phyloP scores from a whole-genome alignment of 1,284 basidiomycete species.

The Kwoniella shivajii region DNA sequence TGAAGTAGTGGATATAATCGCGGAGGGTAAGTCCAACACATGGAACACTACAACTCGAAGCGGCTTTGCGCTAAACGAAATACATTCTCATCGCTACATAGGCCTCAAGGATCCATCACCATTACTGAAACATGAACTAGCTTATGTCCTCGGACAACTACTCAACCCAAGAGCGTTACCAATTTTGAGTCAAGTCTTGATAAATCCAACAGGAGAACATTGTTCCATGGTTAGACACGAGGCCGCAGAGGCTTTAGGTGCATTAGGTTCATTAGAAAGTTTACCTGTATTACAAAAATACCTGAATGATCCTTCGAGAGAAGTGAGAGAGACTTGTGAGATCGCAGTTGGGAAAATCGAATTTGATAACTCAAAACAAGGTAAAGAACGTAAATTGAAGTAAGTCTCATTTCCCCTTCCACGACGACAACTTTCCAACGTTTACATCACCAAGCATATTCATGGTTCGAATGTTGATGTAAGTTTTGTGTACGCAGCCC shows the following conservation, averaged over 20 bases:
- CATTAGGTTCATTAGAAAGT: slow-evolving; percentile 73
- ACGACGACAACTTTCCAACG: no score
- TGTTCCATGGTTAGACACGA: slow-evolving; percentile 96
- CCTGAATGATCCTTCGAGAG: slow-evolving; percentile 70
- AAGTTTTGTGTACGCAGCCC: slow-evolving; percentile 51
- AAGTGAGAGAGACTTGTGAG: slow-evolving; percentile 95
- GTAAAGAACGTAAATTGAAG: slow-evolving; percentile 47
- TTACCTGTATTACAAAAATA: slow-evolving; percentile 74
- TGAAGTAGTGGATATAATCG: slow-evolving; percentile 77
- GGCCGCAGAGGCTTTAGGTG: slow-evolving; percentile 98
- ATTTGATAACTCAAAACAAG: slow-evolving; percentile 72
- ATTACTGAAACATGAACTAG: slow-evolving; percentile 93
- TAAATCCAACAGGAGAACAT: slow-evolving; percentile 59
- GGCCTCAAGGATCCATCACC: slow-evolving; percentile 87
- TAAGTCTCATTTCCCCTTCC: slow-evolving; percentile 29
- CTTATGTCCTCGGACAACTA: slow-evolving; percentile 96
- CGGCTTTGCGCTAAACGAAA: no score
- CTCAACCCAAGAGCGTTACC: slow-evolving; percentile 73
- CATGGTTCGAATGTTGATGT: background rate
- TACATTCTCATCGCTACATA: slow-evolving; percentile 40
- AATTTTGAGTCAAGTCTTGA: slow-evolving; percentile 74
- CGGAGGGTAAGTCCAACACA: slow-evolving; percentile 64
- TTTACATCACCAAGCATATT: background rate
- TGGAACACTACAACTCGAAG: background rate
- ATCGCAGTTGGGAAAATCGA: slow-evolving; percentile 94